Evolutionary conservation across 768 basidiomycete species (phyloP).

Genomic region (Lactarius quietus): DNA sequence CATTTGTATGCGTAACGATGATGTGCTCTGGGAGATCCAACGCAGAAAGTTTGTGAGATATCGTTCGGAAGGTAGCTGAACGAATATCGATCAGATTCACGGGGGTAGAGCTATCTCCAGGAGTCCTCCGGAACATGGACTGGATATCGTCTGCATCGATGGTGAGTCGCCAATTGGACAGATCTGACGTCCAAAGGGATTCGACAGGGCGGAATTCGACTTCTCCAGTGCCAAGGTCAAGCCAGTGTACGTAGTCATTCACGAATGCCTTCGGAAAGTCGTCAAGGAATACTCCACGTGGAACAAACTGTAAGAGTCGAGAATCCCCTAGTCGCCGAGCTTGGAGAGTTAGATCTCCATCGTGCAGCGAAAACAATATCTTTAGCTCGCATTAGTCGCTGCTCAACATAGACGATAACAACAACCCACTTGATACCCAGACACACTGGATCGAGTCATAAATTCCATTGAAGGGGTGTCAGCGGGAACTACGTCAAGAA

Average conservation of each 20-base stretch:
- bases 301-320: slow-evolving; percentile 33
- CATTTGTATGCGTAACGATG: not conserved
- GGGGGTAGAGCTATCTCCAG: not conserved
- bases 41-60: not conserved
- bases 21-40: slow-evolving; percentile 1
- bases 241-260: slow-evolving; percentile 36
- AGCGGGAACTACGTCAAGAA: slow-evolving; percentile 6
- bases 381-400: not conserved
- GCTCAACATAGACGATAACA: not conserved
- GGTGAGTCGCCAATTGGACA: slow-evolving; percentile 33
- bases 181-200: slow-evolving; percentile 31
- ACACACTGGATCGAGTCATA: not conserved
- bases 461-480: slow-evolving; percentile 6
- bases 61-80: not conserved
- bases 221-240: slow-evolving; percentile 27
- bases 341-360: not conserved
- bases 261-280: slow-evolving; percentile 35
- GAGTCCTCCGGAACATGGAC: not conserved
- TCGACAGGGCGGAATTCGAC: slow-evolving; percentile 37
- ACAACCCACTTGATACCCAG: not conserved
- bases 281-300: slow-evolving; percentile 28
- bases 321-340: not conserved
- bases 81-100: slow-evolving; percentile 5
- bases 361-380: not conserved
- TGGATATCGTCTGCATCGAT: not conserved